Conservation (phyloP, 192 early-diverging fungal genomes). For the Cladochytrium replicatum region DNA sequence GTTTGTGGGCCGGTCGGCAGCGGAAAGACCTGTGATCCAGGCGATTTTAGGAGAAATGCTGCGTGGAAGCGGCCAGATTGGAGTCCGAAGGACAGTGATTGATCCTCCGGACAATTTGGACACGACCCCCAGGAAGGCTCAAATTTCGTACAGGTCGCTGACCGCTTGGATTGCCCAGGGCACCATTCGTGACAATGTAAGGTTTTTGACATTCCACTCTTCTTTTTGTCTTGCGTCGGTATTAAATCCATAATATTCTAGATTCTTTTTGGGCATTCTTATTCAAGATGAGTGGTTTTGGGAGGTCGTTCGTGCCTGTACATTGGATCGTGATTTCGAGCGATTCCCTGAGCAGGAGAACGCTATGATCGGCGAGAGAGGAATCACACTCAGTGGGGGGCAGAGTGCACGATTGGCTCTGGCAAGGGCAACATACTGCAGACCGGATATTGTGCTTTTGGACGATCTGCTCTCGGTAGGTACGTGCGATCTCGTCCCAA, state of each 20-base stretch:
- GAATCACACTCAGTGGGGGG: conserved; percentile 32
- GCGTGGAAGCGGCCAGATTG: conserved; percentile 3
- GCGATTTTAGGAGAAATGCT: conserved; percentile 39
- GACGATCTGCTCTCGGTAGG: conserved; percentile 41
- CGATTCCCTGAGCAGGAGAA: conserved; percentile 16
- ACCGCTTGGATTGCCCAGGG: conserved; percentile 30
- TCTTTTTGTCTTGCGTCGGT: too few species aligned
- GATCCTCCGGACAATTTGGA: too few species aligned
- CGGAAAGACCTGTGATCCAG: conserved; percentile 32
- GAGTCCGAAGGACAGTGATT: too few species aligned
- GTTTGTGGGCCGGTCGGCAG: conserved; percentile 38
- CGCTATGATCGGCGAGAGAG: conserved; percentile 34
- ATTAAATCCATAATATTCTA: too few species aligned
- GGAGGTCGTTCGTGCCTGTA: conserved; percentile 26
- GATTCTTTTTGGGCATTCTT: conserved; percentile 33
- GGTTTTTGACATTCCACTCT: too few species aligned
- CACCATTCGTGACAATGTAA: conserved; percentile 32
- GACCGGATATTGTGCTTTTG: conserved; percentile 34
- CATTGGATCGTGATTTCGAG: conserved; percentile 31
- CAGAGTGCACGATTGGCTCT: conserved; percentile 37
- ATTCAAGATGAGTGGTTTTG: conserved; percentile 21
- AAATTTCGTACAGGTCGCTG: conserved; percentile 35
- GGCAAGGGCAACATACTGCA: conserved; percentile 32
- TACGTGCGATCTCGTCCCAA: too few species aligned
- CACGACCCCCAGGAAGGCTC: too few species aligned